phyloP scores from a whole-genome alignment of 345 rosid species.

The Ailanthus altissimus region DNA sequence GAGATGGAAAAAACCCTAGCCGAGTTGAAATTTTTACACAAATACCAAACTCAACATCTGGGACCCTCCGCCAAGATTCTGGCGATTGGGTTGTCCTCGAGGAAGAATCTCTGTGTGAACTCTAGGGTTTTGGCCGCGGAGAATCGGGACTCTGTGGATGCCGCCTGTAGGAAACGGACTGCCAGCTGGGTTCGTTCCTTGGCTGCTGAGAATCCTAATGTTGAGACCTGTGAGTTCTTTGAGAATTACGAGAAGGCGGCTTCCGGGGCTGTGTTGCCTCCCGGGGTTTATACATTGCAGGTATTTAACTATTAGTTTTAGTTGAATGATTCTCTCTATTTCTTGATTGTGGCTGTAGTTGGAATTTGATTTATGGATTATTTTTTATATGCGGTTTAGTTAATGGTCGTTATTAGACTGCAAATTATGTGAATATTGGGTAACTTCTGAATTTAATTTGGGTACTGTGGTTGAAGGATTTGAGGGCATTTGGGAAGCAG shows the following conservation, averaged over 20 bases:
- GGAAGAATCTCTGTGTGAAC: slow-evolving; percentile 92
- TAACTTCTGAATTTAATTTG: slow-evolving; percentile 4
- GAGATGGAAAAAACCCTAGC: slow-evolving; percentile 98
- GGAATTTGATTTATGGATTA: neutral
- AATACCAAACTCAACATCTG: slow-evolving; percentile 64
- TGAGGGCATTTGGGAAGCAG: slow-evolving; percentile 81
- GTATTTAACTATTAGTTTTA: slow-evolving; percentile 26
- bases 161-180: slow-evolving; percentile 85
- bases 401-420: neutral
- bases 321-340: neutral
- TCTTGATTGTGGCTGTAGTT: too few relatives aligned
- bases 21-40: slow-evolving; percentile 76
- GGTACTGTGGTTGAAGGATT: slow-evolving; percentile 46
- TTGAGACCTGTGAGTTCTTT: slow-evolving; percentile 77
- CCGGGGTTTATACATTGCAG: slow-evolving; percentile 95
- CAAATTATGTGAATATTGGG: neutral
- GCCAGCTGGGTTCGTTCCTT: slow-evolving; percentile 88
- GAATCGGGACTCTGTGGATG: slow-evolving; percentile 97
- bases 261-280: slow-evolving; percentile 76
- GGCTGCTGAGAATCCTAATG: slow-evolving; percentile 73
- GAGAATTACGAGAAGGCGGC: slow-evolving; percentile 88
- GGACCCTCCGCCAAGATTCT: slow-evolving; percentile 75
- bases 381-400: neutral
- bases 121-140: slow-evolving; percentile 71
- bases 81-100: slow-evolving; percentile 79